phyloP scores from a whole-genome alignment of 495 filamentous ascomycete genomes.

The Penicillium turbatum region DNA sequence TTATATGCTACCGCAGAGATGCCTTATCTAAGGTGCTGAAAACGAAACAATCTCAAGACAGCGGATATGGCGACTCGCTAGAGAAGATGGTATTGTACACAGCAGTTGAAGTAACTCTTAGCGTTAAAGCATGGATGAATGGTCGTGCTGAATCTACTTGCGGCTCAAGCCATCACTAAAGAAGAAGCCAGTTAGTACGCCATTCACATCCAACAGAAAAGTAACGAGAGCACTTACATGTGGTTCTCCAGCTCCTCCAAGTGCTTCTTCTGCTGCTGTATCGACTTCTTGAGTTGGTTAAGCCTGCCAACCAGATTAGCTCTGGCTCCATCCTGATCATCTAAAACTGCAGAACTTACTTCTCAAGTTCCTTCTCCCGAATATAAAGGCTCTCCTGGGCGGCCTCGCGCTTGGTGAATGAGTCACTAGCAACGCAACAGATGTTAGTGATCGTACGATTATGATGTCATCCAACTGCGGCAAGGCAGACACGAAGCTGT shows the following conservation, averaged over 20 bases:
- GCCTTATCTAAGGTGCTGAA: neutral
- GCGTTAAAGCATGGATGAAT: neutral
- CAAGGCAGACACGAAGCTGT: constrained; percentile 2
- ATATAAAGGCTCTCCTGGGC: constrained; percentile 83
- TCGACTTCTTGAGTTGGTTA: constrained; percentile 65
- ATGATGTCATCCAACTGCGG: constrained; percentile 17
- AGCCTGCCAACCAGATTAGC: constrained; percentile 40
- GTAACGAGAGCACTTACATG: constrained; percentile 55
- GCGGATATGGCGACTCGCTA: neutral
- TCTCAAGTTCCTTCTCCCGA: constrained; percentile 76
- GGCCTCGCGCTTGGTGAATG: constrained; percentile 85
- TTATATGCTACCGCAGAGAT: neutral
- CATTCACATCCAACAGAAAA: neutral
- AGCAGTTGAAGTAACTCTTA: neutral
- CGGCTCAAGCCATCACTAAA: constrained; percentile 5
- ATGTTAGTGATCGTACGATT: constrained; percentile 11
- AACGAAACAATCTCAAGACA: neutral
- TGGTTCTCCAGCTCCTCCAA: constrained; percentile 77
- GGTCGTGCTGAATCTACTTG: neutral
- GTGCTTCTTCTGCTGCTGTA: constrained; percentile 72
- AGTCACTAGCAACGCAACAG: constrained; percentile 55
- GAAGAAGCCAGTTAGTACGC: neutral
- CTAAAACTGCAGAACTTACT: constrained; percentile 44
- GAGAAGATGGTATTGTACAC: constrained; percentile 7
- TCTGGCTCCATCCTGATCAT: neutral